Conservation (phyloP, 1,284 basidiomycete genomes). For the Ustilago sp. region DNA sequence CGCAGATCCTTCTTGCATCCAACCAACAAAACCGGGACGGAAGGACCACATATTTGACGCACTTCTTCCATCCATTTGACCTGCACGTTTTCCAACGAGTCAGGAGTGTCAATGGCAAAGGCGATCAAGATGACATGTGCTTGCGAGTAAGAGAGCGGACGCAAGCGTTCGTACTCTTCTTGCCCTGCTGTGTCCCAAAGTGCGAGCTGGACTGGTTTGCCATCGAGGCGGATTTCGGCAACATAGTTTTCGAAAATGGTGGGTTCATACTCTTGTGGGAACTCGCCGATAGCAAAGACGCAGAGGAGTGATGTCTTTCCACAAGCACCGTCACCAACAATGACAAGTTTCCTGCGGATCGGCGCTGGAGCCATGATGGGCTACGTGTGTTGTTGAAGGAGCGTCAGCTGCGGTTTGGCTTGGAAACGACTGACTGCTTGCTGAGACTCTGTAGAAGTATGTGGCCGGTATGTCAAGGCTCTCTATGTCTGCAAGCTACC, state of each 20-base stretch:
- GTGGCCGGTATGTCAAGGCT: not conserved
- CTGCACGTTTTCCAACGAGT: constrained; percentile 93
- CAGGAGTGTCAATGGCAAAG: constrained; percentile 94
- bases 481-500: not conserved
- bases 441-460: not conserved
- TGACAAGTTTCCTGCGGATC: constrained; percentile 89
- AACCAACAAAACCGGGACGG: constrained; percentile 83
- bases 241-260: constrained; percentile 96
- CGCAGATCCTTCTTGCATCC: constrained; percentile 88
- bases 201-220: constrained; percentile 94
- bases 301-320: constrained; percentile 63
- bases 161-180: constrained; percentile 93
- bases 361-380: constrained; percentile 67
- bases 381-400: not conserved
- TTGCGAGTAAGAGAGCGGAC: constrained; percentile 96
- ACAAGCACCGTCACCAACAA: constrained; percentile 76
- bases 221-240: constrained; percentile 94
- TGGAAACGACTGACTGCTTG: not conserved
- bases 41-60: constrained; percentile 66
- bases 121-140: constrained; percentile 98
- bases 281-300: constrained; percentile 92
- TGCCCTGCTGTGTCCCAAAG: constrained; percentile 97
- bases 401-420: not conserved
- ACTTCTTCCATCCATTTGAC: constrained; percentile 87
- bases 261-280: constrained; percentile 88